phyloP scores from a whole-genome alignment of 2,329 filamentous ascomycete species.

The Balansia obtecta region DNA sequence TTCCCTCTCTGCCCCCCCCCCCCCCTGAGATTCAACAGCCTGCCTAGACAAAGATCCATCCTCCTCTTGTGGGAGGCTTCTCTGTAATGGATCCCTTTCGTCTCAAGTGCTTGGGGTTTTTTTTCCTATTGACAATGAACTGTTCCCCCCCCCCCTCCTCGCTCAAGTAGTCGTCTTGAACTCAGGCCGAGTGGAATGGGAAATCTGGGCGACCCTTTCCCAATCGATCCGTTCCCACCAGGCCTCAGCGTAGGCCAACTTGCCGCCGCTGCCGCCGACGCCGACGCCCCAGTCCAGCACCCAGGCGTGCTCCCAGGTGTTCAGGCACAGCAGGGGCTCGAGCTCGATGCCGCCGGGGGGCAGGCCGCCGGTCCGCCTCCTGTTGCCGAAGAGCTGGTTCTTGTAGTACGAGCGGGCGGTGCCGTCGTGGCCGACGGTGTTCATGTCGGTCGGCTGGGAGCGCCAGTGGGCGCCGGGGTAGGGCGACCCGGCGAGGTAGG shows the following conservation, averaged over 20 bases:
- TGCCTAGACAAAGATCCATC: no score
- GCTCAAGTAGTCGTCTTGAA: constrained; percentile 16
- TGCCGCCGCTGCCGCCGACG: constrained; percentile 50
- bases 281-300: constrained; percentile 63
- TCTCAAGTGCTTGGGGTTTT: no score
- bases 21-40: no score
- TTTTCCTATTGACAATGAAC: no score
- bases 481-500: constrained; percentile 84
- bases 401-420: constrained; percentile 26
- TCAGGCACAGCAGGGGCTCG: constrained; percentile 75
- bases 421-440: constrained; percentile 37
- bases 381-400: constrained; percentile 20
- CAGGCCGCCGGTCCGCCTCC: constrained; percentile 20
- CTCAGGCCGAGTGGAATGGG: constrained; percentile 21
- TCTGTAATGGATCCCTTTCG: neutral
- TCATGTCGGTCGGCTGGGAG: constrained; percentile 56
- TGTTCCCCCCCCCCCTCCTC: no score
- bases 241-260: constrained; percentile 58
- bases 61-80: neutral
- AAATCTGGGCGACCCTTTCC: constrained; percentile 48
- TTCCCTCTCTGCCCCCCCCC: no score
- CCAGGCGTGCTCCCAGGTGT: constrained; percentile 94
- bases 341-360: constrained; percentile 57
- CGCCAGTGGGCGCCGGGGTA: constrained; percentile 78
- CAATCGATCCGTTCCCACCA: constrained; percentile 92